Evolutionary conservation across 2,329 filamentous ascomycete species (phyloP).

Genomic region (Zalaria sp.): DNA sequence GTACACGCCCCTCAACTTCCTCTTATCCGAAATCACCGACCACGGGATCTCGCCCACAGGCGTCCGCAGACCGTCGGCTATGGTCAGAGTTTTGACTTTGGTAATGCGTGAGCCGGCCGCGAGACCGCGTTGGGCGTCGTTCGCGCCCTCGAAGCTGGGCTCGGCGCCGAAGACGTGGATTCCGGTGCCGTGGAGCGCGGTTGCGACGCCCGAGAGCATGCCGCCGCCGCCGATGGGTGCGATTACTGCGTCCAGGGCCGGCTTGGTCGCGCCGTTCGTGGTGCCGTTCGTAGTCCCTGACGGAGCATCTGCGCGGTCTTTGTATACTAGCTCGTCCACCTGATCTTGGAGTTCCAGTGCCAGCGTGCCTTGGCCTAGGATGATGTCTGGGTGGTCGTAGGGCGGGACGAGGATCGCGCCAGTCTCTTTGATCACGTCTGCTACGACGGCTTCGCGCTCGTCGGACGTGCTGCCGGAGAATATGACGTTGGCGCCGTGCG

Average conservation of each 20-base stretch:
- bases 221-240: slow-evolving; percentile 80
- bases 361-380: slow-evolving; percentile 85
- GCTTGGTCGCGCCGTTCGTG: slow-evolving; percentile 5
- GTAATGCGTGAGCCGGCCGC: slow-evolving; percentile 49
- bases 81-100: slow-evolving; percentile 59
- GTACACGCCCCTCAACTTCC: slow-evolving; percentile 57
- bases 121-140: slow-evolving; percentile 66
- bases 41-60: slow-evolving; percentile 67
- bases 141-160: slow-evolving; percentile 66
- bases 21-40: slow-evolving; percentile 56
- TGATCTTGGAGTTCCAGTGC: slow-evolving; percentile 72
- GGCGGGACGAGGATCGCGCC: slow-evolving; percentile 73
- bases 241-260: slow-evolving; percentile 42
- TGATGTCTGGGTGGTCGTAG: slow-evolving; percentile 84
- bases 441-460: slow-evolving; percentile 68
- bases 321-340: slow-evolving; percentile 38
- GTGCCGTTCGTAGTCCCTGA: slow-evolving; percentile 6
- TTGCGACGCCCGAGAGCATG: slow-evolving; percentile 69
- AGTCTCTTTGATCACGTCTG: slow-evolving; percentile 53
- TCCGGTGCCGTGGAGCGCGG: slow-evolving; percentile 57
- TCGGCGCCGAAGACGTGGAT: slow-evolving; percentile 77
- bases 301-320: background rate
- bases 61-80: slow-evolving; percentile 80
- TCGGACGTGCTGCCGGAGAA: slow-evolving; percentile 69
- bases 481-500: slow-evolving; percentile 63